These are phyloP conservation scores for Kazachstania taianensis DNA, from an alignment of 805 yeast species.

Conservation along the genomic window DNA sequence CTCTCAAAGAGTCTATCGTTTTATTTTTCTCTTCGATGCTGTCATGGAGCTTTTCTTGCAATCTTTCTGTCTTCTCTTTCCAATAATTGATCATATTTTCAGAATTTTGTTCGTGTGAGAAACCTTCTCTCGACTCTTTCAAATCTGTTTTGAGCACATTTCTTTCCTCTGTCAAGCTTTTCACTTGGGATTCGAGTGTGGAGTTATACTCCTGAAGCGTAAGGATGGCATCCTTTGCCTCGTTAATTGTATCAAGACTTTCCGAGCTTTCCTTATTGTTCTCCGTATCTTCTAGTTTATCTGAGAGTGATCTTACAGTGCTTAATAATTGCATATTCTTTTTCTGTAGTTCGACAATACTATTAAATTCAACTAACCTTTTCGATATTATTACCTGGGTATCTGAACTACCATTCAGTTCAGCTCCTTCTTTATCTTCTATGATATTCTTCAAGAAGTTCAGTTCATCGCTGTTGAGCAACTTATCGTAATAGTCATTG, in stretches of 20 bases:
- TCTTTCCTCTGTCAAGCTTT: constrained; percentile 51
- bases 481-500: constrained; percentile 45
- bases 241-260: constrained; percentile 38
- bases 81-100: background rate
- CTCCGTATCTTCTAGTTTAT: constrained; percentile 57
- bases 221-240: constrained; percentile 60
- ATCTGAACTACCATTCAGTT: constrained; percentile 44
- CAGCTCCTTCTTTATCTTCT: constrained; percentile 12
- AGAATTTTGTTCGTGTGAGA: constrained; percentile 2
- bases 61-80: constrained; percentile 10
- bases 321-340: constrained; percentile 64
- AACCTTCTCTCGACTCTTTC: too few relatives aligned
- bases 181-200: constrained; percentile 40
- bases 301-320: constrained; percentile 41
- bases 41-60: constrained; percentile 17
- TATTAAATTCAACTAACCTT: constrained; percentile 59
- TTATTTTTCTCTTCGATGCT: constrained; percentile 30
- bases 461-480: constrained; percentile 28
- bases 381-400: constrained; percentile 62
- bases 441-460: background rate
- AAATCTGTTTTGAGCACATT: constrained; percentile 33
- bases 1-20: constrained; percentile 41
- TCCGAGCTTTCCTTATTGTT: constrained; percentile 10
- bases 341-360: constrained; percentile 55
- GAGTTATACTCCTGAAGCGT: constrained; percentile 51